Percentiles rank a stretch among this genome's conserved stretches.
These are phyloP conservation scores for Lachancea cidri DNA, from an alignment of 805 yeast genomes.

Conservation along the genomic window DNA sequence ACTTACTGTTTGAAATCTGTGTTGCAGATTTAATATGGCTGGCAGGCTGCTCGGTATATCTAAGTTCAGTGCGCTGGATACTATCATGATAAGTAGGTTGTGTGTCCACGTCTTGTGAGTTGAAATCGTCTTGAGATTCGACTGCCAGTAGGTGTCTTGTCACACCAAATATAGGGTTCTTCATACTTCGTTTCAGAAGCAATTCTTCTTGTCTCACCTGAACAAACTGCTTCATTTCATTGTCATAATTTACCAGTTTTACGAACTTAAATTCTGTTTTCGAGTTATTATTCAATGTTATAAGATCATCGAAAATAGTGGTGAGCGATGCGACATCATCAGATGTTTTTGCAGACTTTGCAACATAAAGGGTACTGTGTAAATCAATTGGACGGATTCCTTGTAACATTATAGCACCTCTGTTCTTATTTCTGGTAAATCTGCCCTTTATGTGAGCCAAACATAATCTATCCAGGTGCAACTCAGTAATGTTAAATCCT, in stretches of 20 bases:
- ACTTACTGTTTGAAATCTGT: no score
- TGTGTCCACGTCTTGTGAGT: constrained; percentile 9
- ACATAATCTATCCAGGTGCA: constrained; percentile 17
- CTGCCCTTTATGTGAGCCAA: constrained; percentile 18
- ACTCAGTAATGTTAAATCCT: constrained; percentile 11
- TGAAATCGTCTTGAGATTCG: constrained; percentile 15
- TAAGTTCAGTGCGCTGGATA: background rate
- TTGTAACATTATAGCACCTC: constrained; percentile 7
- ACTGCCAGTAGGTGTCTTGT: background rate
- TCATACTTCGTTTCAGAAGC: background rate
- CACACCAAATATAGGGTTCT: constrained; percentile 16
- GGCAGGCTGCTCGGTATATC: background rate
- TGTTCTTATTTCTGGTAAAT: constrained; percentile 4
- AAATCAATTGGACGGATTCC: constrained; percentile 6
- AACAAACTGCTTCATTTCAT: constrained; percentile 11
- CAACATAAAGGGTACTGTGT: background rate
- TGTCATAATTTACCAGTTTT: constrained; percentile 12
- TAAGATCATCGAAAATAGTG: constrained; percentile 17
- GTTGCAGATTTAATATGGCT: background rate
- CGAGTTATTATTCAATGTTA: constrained; percentile 12
- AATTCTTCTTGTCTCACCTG: constrained; percentile 11
- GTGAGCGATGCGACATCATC: background rate
- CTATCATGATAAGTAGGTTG: background rate
- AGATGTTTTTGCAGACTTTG: background rate
- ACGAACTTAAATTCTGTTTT: constrained; percentile 18